Percentiles rank a stretch among this genome's conserved stretches.
Conservation (phyloP, 345 rosid genomes). For the Triadica sebifera region DNA sequence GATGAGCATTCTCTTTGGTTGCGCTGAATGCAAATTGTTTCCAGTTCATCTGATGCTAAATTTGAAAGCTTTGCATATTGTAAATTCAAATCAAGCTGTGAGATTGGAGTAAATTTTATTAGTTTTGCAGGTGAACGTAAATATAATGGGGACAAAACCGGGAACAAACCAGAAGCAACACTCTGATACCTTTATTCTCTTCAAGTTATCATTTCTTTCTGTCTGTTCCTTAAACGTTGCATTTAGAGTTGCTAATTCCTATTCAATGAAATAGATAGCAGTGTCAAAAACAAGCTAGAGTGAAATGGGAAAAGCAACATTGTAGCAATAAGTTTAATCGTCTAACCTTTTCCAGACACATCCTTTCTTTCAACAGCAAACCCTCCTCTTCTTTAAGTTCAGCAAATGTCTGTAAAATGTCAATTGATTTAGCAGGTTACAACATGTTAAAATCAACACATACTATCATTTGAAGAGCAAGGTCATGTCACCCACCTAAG, state of each 20-base stretch:
- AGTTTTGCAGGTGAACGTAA: background rate
- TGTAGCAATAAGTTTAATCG: background rate
- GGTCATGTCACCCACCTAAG: too few relatives aligned
- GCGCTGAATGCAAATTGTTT: slow-evolving; percentile 9
- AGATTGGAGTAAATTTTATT: background rate
- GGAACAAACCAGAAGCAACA: background rate
- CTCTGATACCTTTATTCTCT: slow-evolving; percentile 61
- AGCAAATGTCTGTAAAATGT: slow-evolving; percentile 55
- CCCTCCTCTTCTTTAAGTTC: slow-evolving; percentile 71
- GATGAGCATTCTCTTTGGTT: slow-evolving; percentile 17
- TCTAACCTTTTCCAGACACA: slow-evolving; percentile 49
- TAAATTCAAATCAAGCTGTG: slow-evolving; percentile 55
- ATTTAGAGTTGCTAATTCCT: slow-evolving; percentile 60
- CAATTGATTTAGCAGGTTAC: background rate
- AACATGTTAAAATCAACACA: background rate
- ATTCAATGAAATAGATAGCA: slow-evolving; percentile 21
- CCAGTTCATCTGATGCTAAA: slow-evolving; percentile 7
- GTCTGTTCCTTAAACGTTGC: slow-evolving; percentile 48
- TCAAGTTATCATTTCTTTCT: slow-evolving; percentile 56
- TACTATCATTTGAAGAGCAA: background rate
- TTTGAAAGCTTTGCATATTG: slow-evolving; percentile 20
- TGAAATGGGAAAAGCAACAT: background rate
- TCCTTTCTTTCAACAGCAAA: slow-evolving; percentile 55
- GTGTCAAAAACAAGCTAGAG: background rate
- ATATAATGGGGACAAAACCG: too few relatives aligned